These are phyloP conservation scores for Pisolithus sp. DNA, from an alignment of 768 basidiomycete species.

Conservation along the genomic window DNA sequence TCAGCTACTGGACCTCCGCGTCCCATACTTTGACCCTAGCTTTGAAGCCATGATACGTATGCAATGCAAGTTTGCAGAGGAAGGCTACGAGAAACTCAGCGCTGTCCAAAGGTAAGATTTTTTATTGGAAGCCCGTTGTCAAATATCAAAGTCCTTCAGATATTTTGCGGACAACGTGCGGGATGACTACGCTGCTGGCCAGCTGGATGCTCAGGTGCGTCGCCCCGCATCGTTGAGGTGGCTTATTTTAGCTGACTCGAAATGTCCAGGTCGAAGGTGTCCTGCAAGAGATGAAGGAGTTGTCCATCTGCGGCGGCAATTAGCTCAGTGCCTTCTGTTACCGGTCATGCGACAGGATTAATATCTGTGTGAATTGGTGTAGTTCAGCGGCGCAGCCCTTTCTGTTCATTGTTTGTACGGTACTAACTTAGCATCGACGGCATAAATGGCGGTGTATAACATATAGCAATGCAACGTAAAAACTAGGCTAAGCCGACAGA, in stretches of 20 bases:
- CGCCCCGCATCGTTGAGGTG: background rate
- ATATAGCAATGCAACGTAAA: too few relatives aligned
- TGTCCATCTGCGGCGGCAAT: conserved; percentile 82
- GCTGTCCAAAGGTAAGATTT: conserved; percentile 75
- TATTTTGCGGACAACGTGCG: conserved; percentile 87
- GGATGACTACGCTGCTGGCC: conserved; percentile 96
- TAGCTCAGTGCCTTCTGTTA: conserved; percentile 6
- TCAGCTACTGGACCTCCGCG: conserved; percentile 86
- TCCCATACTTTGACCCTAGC: conserved; percentile 97
- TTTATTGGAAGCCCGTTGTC: background rate
- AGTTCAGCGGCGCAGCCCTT: too few relatives aligned
- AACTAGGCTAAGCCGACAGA: too few relatives aligned
- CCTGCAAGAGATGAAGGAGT: conserved; percentile 93
- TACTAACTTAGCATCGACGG: too few relatives aligned
- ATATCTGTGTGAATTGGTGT: too few relatives aligned
- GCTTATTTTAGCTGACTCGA: background rate
- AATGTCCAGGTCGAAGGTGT: conserved; percentile 77
- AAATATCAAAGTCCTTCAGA: conserved; percentile 30
- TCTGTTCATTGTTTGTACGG: too few relatives aligned
- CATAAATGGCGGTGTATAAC: too few relatives aligned
- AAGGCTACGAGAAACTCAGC: conserved; percentile 95
- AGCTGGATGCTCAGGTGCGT: conserved; percentile 84
- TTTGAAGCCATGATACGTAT: conserved; percentile 99
- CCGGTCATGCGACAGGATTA: background rate
- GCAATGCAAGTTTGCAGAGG: conserved; percentile 96